Conservation (phyloP, 2,329 filamentous ascomycete species). For the Diplodia sapinea region DNA sequence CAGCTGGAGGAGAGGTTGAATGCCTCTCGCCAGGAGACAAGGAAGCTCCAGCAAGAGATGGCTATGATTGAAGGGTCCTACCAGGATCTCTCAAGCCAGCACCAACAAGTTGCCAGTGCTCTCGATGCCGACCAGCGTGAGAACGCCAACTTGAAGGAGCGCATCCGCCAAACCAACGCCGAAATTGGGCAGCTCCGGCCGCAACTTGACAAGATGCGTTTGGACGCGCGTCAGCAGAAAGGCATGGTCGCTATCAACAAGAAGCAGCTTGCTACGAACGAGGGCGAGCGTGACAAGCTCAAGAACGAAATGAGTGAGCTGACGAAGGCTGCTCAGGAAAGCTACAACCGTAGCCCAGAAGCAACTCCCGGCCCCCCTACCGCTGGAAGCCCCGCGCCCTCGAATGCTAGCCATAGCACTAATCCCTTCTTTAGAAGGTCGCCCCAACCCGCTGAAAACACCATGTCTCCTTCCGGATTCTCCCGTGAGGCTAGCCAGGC, state of each 20-base stretch:
- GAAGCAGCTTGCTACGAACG: constrained; percentile 90
- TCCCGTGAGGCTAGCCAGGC: constrained; percentile 46
- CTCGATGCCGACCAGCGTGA: constrained; percentile 89
- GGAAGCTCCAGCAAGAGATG: constrained; percentile 82
- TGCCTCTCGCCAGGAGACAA: constrained; percentile 77
- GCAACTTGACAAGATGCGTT: constrained; percentile 89
- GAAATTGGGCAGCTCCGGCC: constrained; percentile 86
- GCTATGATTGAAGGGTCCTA: constrained; percentile 81
- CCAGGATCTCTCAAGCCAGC: constrained; percentile 81
- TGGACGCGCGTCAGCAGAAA: constrained; percentile 92
- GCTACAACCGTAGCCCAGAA: constrained; percentile 40
- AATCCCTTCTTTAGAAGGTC: constrained; percentile 90
- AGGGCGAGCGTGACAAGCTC: constrained; percentile 85
- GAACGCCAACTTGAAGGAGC: constrained; percentile 83
- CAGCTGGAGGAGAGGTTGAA: constrained; percentile 82
- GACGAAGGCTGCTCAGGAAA: constrained; percentile 66
- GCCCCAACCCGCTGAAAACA: constrained; percentile 57
- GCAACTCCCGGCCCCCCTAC: constrained; percentile 46
- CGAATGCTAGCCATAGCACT: constrained; percentile 71
- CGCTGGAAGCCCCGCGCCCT: constrained; percentile 68
- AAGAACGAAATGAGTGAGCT: constrained; percentile 77
- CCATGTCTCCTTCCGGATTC: constrained; percentile 58
- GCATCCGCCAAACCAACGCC: constrained; percentile 79
- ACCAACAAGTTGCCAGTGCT: constrained; percentile 73
- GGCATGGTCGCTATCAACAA: constrained; percentile 97